Evolutionary conservation across 768 basidiomycete species (phyloP), one percentile per base, ranked within the genome.

Genomic region (Rhodotorula babjevae): DNA sequence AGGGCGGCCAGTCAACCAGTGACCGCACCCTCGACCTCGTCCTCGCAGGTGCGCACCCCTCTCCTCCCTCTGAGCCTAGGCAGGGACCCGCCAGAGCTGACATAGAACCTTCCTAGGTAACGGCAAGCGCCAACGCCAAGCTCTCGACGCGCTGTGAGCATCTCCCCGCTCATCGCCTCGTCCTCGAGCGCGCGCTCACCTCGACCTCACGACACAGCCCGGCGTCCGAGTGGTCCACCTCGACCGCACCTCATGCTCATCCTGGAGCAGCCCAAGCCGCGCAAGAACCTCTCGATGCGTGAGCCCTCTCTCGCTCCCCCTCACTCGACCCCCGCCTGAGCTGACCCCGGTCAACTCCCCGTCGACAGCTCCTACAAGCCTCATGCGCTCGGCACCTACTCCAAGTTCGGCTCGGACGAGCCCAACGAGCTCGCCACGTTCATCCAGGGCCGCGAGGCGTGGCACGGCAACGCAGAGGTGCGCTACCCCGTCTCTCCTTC

Each of bases 341-440:
- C n/a, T 25, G 21, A 19, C 33, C 29, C 23, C 6, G 2, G 16
- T 6, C 14, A 6, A 10, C 0, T 27, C 21, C 29, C 1, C 21
- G 16, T 4, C 36, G 23, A 42, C 55, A 75, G 69, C 25, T 55
- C 60, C 5, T 62, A 52, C 56, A 52, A 46, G 14, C 55, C 61
- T 3, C 74, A 71, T 29, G 56, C 64, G 27, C 55, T 75, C 40
- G 14, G 53, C 3, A 60, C 60, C 2, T 63, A 61, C 49, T 72
- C 74, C 0, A 8, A 50, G 5, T 67, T 67, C 31, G 74, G 74
- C 5, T 69, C 74, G 2, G 68, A 60, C 64, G 65, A 69, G 47
- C 29, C 65, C 14, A 69, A 72, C 61, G 74, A 76, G 60, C 72
- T 76, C 29, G 74, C 74, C 3, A 76, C 74, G 18, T 76, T 67